Conservation (phyloP, 2,329 filamentous ascomycete genomes). For the Sphaerulina populicola region DNA sequence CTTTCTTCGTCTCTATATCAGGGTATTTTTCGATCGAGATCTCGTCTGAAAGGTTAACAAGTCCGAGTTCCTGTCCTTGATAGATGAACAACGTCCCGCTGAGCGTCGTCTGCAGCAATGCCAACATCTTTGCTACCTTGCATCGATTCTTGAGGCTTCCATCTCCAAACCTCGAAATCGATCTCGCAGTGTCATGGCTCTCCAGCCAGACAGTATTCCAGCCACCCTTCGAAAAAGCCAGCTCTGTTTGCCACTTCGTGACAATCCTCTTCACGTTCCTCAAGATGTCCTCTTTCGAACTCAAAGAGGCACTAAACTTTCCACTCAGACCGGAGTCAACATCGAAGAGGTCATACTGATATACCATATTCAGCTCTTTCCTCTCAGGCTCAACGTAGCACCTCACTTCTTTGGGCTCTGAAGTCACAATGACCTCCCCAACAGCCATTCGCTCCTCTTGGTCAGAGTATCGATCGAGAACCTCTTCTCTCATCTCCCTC, state of each 20-base stretch:
- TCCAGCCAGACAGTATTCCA: conserved; percentile 59
- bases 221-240: conserved; percentile 48
- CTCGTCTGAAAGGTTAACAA: conserved; percentile 51
- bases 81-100: conserved; percentile 57
- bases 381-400: conserved; percentile 45
- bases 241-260: conserved; percentile 52
- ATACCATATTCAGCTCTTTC: conserved; percentile 60
- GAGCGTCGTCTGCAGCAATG: conserved; percentile 48
- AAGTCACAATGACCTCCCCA: conserved; percentile 42
- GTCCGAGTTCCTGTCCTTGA: conserved; percentile 59
- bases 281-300: conserved; percentile 37
- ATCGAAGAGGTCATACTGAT: conserved; percentile 56
- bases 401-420: conserved; percentile 43
- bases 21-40: conserved; percentile 57
- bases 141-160: conserved; percentile 38
- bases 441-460: conserved; percentile 39
- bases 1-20: conserved; percentile 48
- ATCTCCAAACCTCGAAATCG: conserved; percentile 48
- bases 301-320: conserved; percentile 39
- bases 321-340: conserved; percentile 41
- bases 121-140: conserved; percentile 51
- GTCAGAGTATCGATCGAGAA: conserved; percentile 29
- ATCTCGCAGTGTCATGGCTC: conserved; percentile 56
- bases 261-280: conserved; percentile 44
- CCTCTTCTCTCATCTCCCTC: conserved; percentile 28